Evolutionary conservation across 106 monocot species (phyloP), one percentile per base, ranked within the genome.

Genomic region (Dioscorea dumetorum): DNA sequence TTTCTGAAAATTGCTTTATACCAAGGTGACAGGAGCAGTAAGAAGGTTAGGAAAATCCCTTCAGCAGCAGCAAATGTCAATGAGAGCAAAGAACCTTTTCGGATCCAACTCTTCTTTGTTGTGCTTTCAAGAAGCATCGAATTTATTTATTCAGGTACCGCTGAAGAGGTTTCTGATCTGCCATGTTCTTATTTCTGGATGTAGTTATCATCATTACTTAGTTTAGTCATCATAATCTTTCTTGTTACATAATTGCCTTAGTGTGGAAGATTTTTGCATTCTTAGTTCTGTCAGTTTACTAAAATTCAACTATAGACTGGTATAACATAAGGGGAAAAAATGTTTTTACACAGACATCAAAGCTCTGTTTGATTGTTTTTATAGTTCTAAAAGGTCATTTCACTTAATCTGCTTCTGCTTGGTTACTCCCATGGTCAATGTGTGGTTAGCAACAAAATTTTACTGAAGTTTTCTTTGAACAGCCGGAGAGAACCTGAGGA

Each of bases 141-240:
- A 89, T 99, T 41, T 99, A 99, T 75, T 75, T 99, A 28, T 99
- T 99, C 83, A 99, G 95, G 95, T 95, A 73, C n/a, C 6, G 41
- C 41, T 41, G 2, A 41, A 41, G 41, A 10, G 41, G 41, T 41
- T 41, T 41, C 3, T 41, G 6, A 41, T 41, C 10, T 41, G 41
- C 6, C 41, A 3, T 41, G 2, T 41, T 41, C 41, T 41, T 1
- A 41, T 41, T 8, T 41, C 6, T 41, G 41, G 10, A 8, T 41
- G 41, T 41, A 3, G 41, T 41, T 41, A 41, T 6, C 41, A 8
- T 6, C 41, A 41, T 41, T 34, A 34, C 7, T 34, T 34, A 7
- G 3, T 34, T 4, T 34, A 34, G 34, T 4, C 34, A 34, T 34
- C 34, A n/a, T n/a, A n/a, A n/a, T n/a, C n/a, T 28, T 41, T 1